These are phyloP conservation scores for Phialophora tarda DNA, from an alignment of 2,329 filamentous ascomycete species.

Conservation along the genomic window DNA sequence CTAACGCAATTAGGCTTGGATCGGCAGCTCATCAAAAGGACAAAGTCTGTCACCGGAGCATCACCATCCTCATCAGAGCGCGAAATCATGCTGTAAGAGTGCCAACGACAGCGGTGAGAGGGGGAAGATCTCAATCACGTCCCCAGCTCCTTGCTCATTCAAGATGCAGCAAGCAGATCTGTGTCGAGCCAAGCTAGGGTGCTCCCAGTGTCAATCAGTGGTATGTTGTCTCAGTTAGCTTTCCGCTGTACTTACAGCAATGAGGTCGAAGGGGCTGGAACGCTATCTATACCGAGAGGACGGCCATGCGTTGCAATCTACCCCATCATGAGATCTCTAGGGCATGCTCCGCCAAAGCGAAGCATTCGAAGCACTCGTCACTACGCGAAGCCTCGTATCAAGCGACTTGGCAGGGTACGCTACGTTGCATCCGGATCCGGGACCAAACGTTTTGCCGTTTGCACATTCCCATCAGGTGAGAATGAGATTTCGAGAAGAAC, in stretches of 20 bases:
- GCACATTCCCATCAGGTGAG: not conserved
- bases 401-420: not conserved
- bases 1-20: not conserved
- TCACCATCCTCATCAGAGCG: not conserved
- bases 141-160: not conserved
- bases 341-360: not conserved
- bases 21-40: too few relatives aligned
- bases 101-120: not conserved
- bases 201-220: too few relatives aligned
- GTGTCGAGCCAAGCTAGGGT: too few relatives aligned
- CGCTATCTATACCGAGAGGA: not conserved
- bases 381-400: not conserved
- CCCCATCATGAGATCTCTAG: not conserved
- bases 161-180: not conserved
- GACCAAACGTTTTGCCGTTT: not conserved
- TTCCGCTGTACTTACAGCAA: not conserved
- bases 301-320: not conserved
- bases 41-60: not conserved
- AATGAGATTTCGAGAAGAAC: not conserved
- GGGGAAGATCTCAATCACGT: not conserved
- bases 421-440: constrained; percentile 21
- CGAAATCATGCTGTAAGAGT: not conserved
- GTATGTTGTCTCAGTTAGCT: not conserved
- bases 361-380: not conserved
- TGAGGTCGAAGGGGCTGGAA: not conserved